These are phyloP conservation scores for Trichophyton rubrum DNA, from an alignment of 2,329 filamentous ascomycete species.

Conservation along the genomic window DNA sequence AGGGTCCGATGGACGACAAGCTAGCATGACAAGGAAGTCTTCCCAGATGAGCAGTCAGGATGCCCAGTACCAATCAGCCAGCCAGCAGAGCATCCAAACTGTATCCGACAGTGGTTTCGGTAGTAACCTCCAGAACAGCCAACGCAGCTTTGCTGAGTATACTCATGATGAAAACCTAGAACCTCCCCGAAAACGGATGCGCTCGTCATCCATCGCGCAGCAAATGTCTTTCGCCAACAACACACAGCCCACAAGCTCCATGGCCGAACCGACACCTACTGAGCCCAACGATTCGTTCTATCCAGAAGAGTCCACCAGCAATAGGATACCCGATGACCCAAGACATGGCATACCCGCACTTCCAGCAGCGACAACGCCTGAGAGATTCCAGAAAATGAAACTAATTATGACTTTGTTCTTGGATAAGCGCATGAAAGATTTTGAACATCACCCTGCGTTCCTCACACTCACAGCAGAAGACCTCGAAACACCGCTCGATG, in stretches of 20 bases:
- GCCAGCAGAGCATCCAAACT: slow-evolving; percentile 64
- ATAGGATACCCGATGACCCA: slow-evolving; percentile 8
- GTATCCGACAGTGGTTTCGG: slow-evolving; percentile 62
- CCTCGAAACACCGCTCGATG: slow-evolving; percentile 83
- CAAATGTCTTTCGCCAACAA: slow-evolving; percentile 25
- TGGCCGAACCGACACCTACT: slow-evolving; percentile 33
- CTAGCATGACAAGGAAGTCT: slow-evolving; percentile 58
- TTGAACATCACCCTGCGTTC: slow-evolving; percentile 63
- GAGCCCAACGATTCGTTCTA: slow-evolving; percentile 38
- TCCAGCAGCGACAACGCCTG: slow-evolving; percentile 44
- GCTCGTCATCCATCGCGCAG: slow-evolving; percentile 40
- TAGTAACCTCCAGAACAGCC: slow-evolving; percentile 49
- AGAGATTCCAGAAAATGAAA: slow-evolving; percentile 67
- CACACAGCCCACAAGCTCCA: slow-evolving; percentile 23
- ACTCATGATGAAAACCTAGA: slow-evolving; percentile 32
- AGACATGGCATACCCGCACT: slow-evolving; percentile 27
- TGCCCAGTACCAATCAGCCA: slow-evolving; percentile 54
- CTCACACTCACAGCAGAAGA: slow-evolving; percentile 63
- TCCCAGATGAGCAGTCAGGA: slow-evolving; percentile 51
- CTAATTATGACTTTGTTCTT: slow-evolving; percentile 73
- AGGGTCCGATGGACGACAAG: slow-evolving; percentile 49
- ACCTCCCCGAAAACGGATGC: slow-evolving; percentile 67
- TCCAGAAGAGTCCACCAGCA: slow-evolving; percentile 16
- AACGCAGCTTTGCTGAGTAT: slow-evolving; percentile 21
- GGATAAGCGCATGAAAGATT: slow-evolving; percentile 58